Base-by-base conservation (phyloP, 2,329 filamentous ascomycete species). In the Exophiala spinifera region DNA sequence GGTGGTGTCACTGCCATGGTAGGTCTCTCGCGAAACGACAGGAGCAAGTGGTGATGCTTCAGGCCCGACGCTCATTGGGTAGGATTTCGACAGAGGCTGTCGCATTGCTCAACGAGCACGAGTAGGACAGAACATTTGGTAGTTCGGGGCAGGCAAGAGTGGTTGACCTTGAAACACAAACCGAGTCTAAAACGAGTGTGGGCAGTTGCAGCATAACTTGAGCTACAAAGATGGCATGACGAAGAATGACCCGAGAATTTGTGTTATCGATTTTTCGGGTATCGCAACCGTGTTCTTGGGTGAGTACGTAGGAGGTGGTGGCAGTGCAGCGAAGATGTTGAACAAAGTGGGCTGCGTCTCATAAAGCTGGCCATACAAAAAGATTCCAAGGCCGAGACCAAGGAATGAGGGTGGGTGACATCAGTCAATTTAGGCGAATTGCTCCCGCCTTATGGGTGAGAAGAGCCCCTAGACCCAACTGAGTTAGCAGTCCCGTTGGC, bases 261-360 rank as follows among this genome's bases (percentile, higher is more conserved):
- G 21, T 8, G 40, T n/a, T n/a, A n/a, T 42, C 33, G 23, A 14
- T 51, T 47, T 55, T 43, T 55, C 52, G 51, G 42, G 48, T 47
- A 10, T 42, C 13, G 39, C n/a, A 42, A 1, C 11, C 39, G 21
- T 54, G 52, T 37, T 17, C 20, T 28, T 33, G n/a, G 17, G 40
- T 15, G 28, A 31, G n/a, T 14, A 31, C 13, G 15, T 20, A 11
- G 43, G 20, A 23, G 48, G 14, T 44, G 50, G 50, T 52, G 50
- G 50, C 50, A 46, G 50, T 52, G 50, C 50, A 51, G 28, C 31
- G 31, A 31, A 52, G 19, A 47, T 44, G 42, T 44, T 25, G 42
- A 43, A 43, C 19, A 43, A 43, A 20, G 40, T 43, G 40, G 40
- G 40, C 40, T 43, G 40, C 19, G 10, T 14, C 19, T 31, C 28